Base-by-base conservation (phyloP, 1,139 yeast genomes). In the Protomyces inundatus region DNA sequence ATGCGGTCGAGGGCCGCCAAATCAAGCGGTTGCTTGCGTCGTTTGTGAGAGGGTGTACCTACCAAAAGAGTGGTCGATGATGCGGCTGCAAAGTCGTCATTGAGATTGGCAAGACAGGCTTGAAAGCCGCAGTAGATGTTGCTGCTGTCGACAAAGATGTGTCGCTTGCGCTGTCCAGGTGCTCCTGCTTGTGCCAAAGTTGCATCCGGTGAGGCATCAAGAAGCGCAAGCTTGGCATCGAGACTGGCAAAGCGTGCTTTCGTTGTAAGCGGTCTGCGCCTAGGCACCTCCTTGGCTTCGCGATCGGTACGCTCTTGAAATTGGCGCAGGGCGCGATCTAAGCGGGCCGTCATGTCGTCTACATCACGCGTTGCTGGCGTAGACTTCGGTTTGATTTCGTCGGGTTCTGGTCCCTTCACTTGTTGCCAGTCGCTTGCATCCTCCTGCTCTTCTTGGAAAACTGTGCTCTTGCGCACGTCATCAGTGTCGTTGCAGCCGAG, bases 81-180 rank as follows among this genome's bases (percentile, higher is more conserved):
- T 6, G 16, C 1, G 16, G 55, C 54, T 12, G 50, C 30, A 12
- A 48, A 45, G 16, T 4, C 45, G 45, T 34, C 34, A 34, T 33
- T 45, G 30, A 50, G n/a, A 30, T 34, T 30, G 36, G 9, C 40
- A 53, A 46, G 52, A n/a, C 30, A 14, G 37, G 35, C 56, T 37
- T 46, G 54, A 34, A 61, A 61, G 12, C 64, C 64, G 12, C 57
- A 32, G 39, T 46, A 46, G 48, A 63, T 63, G 46, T 59, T 58
- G 55, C 64, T 58, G 35, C 54, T 59, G 55, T 63, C 65, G 42
- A 63, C 50, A 34, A 63, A 63, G 32, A 63, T 54, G 48, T 63
- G 65, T 16, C 54, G 40, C 12, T n/a, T 14, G 32, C 14, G 51
- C 4, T 42, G 30, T 6, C 30, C 16, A 6, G 32, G 10, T 1